Evolutionary conservation across 176 grass and related monocot species (phyloP).

Genomic region (Tillandsia leiboldiana): DNA sequence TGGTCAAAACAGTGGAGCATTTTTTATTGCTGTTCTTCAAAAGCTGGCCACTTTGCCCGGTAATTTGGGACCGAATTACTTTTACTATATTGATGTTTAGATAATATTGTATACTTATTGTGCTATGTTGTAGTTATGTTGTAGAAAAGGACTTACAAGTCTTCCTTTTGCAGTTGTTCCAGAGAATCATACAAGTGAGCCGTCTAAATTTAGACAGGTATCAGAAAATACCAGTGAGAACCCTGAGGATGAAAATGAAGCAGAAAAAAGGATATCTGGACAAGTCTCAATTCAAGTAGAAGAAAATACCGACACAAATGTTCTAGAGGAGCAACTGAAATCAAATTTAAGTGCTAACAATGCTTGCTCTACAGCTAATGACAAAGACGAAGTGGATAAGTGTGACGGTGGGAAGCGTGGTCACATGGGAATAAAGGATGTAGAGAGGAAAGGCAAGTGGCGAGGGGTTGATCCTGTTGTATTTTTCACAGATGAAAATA

Average conservation of each 20-base stretch:
- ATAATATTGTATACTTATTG: no score
- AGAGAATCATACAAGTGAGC: constrained; percentile 38
- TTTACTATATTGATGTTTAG: no score
- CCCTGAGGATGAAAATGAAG: constrained; percentile 10
- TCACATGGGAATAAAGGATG: constrained; percentile 11
- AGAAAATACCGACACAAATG: constrained; percentile 22
- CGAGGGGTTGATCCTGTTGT: constrained; percentile 92
- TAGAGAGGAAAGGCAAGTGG: constrained; percentile 62
- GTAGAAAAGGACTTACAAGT: no score
- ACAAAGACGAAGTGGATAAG: constrained; percentile 19
- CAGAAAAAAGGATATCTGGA: constrained; percentile 27
- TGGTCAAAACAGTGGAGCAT: constrained; percentile 91
- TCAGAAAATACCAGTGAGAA: constrained; percentile 22
- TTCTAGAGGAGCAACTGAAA: constrained; percentile 25
- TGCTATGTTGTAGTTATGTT: no score
- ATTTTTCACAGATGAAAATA: constrained; percentile 74
- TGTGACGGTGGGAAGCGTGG: constrained; percentile 18
- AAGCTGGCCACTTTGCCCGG: constrained; percentile 55
- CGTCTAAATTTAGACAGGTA: constrained; percentile 24
- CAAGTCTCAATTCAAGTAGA: constrained; percentile 30
- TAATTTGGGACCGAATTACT: constrained; percentile 15
- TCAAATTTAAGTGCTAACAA: constrained; percentile 20
- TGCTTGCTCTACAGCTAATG: constrained; percentile 23
- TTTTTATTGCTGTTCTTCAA: constrained; percentile 92
- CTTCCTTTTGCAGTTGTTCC: constrained; percentile 17